Base-by-base conservation (phyloP, 1,284 basidiomycete genomes). In the Rhodotorula sp. region DNA sequence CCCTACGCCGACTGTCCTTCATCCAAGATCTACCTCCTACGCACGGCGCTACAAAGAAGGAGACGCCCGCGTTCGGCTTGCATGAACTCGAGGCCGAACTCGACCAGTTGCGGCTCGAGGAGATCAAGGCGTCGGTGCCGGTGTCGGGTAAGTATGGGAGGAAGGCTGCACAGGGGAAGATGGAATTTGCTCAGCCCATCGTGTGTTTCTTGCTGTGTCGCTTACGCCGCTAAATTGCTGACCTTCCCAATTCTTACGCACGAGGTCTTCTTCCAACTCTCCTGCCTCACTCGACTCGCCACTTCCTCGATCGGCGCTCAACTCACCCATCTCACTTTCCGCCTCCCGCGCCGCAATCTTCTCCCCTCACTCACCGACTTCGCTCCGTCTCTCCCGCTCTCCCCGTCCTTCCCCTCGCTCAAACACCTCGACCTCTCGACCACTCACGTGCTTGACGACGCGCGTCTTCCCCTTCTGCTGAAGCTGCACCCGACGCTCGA, bases 251-350 rank as follows among this genome's bases (percentile, higher is more conserved):
- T 17, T 30, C 24, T 58, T 44, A 20, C 47, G 30, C 10, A 4
- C 58, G n/a, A 74, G 68, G 75, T 77, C 52, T 77, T 77, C 62
- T 73, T 74, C 61, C 71, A 73, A 30, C 71, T 76, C 15, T 69
- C 63, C 29, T 77, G 75, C 60, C 58, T 77, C 30, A 68, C 69
- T 0, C 64, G 54, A 11, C 62, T 77, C 36, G 66, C 74, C 6
- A 55, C 59, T 3, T 74, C 77, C 0, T 70, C 72, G 4, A 36
- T 75, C 44, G 74, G 72, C 27, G 27, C 57, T 2, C 64, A 72
- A 19, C 62, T 77, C 54, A 63, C 67, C 9, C 57, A 63, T 39
- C 64, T 77, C 19, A 59, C 64, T 24, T 67, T 77, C 30, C 72
- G 77, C 22, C 65, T 77, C 30, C 77, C 77, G 1, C 70, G 73